These are phyloP conservation scores for Henckelia pumila DNA, from an alignment of 257 asterid species.

Conservation along the genomic window DNA sequence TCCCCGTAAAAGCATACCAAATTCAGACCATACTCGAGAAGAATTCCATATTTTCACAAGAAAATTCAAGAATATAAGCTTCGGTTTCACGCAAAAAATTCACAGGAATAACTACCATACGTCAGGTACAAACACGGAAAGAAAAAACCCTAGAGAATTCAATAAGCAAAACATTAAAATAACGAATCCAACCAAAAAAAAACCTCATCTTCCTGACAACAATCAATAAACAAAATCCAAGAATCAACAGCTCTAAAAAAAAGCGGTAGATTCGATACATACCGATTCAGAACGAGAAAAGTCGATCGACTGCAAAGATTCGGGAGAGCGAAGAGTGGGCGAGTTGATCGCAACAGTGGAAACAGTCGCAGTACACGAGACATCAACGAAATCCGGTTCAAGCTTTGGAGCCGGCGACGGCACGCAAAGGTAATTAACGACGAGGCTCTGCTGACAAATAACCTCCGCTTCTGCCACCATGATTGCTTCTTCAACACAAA, in stretches of 20 bases:
- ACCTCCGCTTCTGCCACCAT: constrained; percentile 49
- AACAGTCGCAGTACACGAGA: constrained; percentile 16
- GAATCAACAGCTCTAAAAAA: background rate
- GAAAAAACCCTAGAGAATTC: background rate
- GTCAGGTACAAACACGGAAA: background rate
- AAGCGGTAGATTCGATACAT: background rate
- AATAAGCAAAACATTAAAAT: background rate
- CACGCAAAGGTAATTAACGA: constrained; percentile 37
- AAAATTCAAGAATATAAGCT: background rate
- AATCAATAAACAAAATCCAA: background rate
- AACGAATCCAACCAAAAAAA: background rate
- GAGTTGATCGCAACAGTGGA: constrained; percentile 19
- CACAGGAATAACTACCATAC: background rate
- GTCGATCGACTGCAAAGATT: constrained; percentile 27
- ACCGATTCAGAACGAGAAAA: constrained; percentile 50
- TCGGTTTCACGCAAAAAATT: background rate
- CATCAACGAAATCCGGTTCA: constrained; percentile 28
- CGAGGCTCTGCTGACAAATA: constrained; percentile 34
- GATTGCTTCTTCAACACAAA: constrained; percentile 1
- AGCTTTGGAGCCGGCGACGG: constrained; percentile 26
- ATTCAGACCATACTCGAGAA: background rate
- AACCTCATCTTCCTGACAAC: background rate
- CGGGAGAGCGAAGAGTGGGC: constrained; percentile 7
- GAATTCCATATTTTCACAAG: background rate
- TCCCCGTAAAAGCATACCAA: background rate